These are phyloP conservation scores for Gastrolobium bilobum DNA, from an alignment of 306 rosid genomes.

Conservation along the genomic window DNA sequence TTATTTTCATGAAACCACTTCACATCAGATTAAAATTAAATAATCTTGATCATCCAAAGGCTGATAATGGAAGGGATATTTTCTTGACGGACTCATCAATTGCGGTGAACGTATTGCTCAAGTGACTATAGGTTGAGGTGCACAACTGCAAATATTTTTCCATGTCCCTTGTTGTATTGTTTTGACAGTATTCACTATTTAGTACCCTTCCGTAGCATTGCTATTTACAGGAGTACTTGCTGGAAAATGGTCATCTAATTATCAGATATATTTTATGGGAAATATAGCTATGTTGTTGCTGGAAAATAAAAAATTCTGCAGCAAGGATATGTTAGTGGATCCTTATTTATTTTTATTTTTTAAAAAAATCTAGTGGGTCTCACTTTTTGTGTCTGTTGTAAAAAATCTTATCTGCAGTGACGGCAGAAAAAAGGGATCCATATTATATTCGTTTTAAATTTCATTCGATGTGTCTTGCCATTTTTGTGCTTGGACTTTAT, in stretches of 20 bases:
- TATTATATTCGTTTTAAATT: neutral
- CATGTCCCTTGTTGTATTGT: neutral
- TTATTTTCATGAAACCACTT: conserved; percentile 73
- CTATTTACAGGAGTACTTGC: conserved; percentile 30
- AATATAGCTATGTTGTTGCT: no score
- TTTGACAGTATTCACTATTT: neutral
- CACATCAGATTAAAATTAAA: conserved; percentile 76
- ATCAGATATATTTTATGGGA: neutral
- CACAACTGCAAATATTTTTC: neutral
- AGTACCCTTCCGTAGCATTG: neutral
- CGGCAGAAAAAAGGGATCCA: neutral
- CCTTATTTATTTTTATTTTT: no score
- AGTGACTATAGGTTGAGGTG: conserved; percentile 40
- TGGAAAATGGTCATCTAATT: neutral
- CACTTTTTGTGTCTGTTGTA: no score
- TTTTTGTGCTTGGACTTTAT: neutral
- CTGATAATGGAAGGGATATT: conserved; percentile 69
- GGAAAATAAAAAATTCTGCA: no score
- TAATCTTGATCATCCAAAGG: conserved; percentile 74
- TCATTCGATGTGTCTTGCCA: neutral
- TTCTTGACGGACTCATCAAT: conserved; percentile 70
- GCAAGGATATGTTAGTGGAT: no score
- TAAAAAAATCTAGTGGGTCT: no score
- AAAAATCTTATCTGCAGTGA: no score
- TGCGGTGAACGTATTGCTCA: conserved; percentile 67